These are phyloP conservation scores for Pleurotus salmoneostramineus DNA, from an alignment of 768 basidiomycete genomes.

Conservation along the genomic window DNA sequence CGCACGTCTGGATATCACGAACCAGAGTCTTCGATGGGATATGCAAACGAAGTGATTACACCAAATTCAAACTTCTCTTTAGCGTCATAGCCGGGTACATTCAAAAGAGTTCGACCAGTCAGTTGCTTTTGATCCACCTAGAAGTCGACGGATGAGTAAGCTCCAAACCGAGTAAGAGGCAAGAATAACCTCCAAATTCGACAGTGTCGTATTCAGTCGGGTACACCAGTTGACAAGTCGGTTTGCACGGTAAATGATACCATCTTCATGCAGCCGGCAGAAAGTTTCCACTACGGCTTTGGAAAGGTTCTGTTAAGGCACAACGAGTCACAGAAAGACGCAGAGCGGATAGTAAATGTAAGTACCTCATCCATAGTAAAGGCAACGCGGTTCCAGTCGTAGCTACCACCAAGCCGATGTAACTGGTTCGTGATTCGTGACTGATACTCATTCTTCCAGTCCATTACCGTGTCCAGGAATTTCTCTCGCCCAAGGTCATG, in stretches of 20 bases:
- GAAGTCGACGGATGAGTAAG: neutral
- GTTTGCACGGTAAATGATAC: slow-evolving; percentile 91
- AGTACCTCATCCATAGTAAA: slow-evolving; percentile 96
- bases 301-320: slow-evolving; percentile 71
- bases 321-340: too few relatives aligned
- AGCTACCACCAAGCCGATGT: slow-evolving; percentile 84
- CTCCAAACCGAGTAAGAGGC: neutral
- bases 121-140: slow-evolving; percentile 93
- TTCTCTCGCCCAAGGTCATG: slow-evolving; percentile 94
- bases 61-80: slow-evolving; percentile 98
- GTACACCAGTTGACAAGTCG: slow-evolving; percentile 99
- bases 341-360: too few relatives aligned
- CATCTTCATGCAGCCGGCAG: slow-evolving; percentile 86
- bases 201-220: slow-evolving; percentile 90
- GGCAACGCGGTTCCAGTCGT: slow-evolving; percentile 91
- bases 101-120: slow-evolving; percentile 77
- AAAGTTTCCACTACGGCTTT: slow-evolving; percentile 92
- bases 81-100: slow-evolving; percentile 91
- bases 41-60: slow-evolving; percentile 94
- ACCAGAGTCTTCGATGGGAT: slow-evolving; percentile 85
- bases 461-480: slow-evolving; percentile 88
- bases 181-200: slow-evolving; percentile 82
- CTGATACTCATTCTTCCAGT: slow-evolving; percentile 94
- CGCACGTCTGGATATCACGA: slow-evolving; percentile 12
- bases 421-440: slow-evolving; percentile 84